A percentile compares a stretch with the other conserved stretches of the same genome.
phyloP scores from a whole-genome alignment of 1,284 basidiomycete species.

The Meira nashicola region DNA sequence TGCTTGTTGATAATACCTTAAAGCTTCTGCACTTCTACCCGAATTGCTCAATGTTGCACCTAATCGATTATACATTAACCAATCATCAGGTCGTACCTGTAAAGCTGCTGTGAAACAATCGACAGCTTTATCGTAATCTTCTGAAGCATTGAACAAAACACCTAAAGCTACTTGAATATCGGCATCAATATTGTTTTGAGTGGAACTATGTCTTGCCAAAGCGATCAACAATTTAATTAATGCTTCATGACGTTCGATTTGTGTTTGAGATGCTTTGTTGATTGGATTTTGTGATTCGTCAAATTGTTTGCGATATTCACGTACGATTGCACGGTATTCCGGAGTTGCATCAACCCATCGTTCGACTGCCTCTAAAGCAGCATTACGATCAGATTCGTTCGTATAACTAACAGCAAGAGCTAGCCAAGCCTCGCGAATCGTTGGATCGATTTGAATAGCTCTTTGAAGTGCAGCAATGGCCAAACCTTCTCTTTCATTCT shows the following conservation, averaged over 20 bases:
- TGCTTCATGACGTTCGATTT: constrained; percentile 37
- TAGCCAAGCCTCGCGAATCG: constrained; percentile 67
- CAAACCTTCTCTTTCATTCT: constrained; percentile 89
- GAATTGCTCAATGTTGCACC: constrained; percentile 89
- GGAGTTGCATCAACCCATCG: constrained; percentile 64
- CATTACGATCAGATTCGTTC: constrained; percentile 73
- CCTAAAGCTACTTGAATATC: constrained; percentile 94
- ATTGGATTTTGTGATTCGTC: constrained; percentile 44
- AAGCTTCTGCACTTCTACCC: constrained; percentile 74
- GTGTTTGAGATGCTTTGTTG: neutral
- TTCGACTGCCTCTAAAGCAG: constrained; percentile 71
- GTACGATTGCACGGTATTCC: constrained; percentile 58
- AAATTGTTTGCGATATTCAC: constrained; percentile 47
- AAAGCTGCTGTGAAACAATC: constrained; percentile 92
- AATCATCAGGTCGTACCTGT: constrained; percentile 82
- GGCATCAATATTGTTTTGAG: constrained; percentile 59
- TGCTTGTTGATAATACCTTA: constrained; percentile 83
- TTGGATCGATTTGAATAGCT: constrained; percentile 71
- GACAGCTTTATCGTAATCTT: constrained; percentile 79
- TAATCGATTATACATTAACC: constrained; percentile 89
- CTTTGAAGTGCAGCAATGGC: constrained; percentile 80
- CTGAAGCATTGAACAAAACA: constrained; percentile 83
- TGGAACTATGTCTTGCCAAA: constrained; percentile 50
- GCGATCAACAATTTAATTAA: constrained; percentile 52
- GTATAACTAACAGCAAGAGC: constrained; percentile 87